These are phyloP conservation scores for Lactarius deliciosus DNA, from an alignment of 768 basidiomycete species.

Conservation along the genomic window DNA sequence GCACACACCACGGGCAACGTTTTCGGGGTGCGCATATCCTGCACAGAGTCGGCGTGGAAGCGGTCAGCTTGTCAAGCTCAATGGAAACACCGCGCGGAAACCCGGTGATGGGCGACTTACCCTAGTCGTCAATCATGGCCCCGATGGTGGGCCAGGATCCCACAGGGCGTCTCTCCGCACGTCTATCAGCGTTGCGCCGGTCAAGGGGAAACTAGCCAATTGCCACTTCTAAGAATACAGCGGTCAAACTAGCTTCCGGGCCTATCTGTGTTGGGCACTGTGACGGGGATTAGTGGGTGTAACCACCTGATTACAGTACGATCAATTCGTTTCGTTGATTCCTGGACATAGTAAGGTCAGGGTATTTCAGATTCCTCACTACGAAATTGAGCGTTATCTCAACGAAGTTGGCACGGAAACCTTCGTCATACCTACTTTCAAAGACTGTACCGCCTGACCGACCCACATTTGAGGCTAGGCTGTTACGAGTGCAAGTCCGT, in stretches of 20 bases:
- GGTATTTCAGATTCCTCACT: background rate
- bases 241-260: background rate
- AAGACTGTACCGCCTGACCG: background rate
- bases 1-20: slow-evolving; percentile 1
- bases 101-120: background rate
- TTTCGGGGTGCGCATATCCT: slow-evolving; percentile 8
- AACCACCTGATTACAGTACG: background rate
- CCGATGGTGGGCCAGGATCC: background rate
- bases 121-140: background rate
- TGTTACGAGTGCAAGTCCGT: too few relatives aligned
- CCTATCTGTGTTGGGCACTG: background rate
- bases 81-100: background rate
- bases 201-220: background rate
- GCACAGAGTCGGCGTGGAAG: slow-evolving; percentile 9
- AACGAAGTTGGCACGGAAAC: background rate
- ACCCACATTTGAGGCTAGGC: background rate
- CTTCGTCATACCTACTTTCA: background rate
- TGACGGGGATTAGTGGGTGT: background rate
- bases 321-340: slow-evolving; percentile 4
- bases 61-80: background rate
- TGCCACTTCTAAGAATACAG: background rate
- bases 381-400: slow-evolving; percentile 7
- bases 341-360: background rate
- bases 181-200: background rate
- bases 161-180: background rate